Evolutionary conservation across 1,139 yeast species (phyloP), one percentile per base, ranked within the genome.

Genomic region (Geotrichum histeridarum): DNA sequence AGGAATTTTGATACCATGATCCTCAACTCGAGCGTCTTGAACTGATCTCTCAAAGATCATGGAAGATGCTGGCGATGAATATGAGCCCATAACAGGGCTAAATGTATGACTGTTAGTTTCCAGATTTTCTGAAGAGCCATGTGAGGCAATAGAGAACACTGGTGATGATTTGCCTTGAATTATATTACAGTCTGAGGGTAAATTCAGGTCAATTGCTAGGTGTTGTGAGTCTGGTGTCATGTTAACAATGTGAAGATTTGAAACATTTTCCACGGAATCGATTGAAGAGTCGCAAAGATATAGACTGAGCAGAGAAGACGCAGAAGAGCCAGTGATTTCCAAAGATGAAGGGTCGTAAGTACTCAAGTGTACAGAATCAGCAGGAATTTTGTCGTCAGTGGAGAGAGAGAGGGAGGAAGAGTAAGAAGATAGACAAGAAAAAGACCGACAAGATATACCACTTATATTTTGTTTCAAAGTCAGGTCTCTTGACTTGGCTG

Each of bases 1-100:
- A 27, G 78, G 77, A 42, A 73, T 67, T 62, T 58, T 67, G 63
- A 54, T 27, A 33, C 17, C 33, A 8, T 12, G 38, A n/a, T 18
- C 17, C 11, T 31, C 45, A 1, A 42, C 31, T 3, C 33, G 54
- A 17, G 63, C 54, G 49, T 69, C 73, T 48, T 72, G 74, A 6
- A 73, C 76, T 4, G 71, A 69, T n/a, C 77, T 67, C 54, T 73
- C 77, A 55, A 73, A 73, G 44, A 73, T 73, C 58, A 67, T 59
- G 42, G 73, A 68, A 0, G 73, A 66, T 2, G 68, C 61, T 11
- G 37, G 37, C 37, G 37, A 33, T 33, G 37, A 33, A n/a, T 11
- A 33, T 33, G 37, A 11, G 14, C 14, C 37, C 14, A n/a, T 4
- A 4, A 33, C n/a, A 33, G 37, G 37, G 14, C 37, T n/a, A 33